Conservation (phyloP, 768 basidiomycete genomes). For the Mycena floridula region DNA sequence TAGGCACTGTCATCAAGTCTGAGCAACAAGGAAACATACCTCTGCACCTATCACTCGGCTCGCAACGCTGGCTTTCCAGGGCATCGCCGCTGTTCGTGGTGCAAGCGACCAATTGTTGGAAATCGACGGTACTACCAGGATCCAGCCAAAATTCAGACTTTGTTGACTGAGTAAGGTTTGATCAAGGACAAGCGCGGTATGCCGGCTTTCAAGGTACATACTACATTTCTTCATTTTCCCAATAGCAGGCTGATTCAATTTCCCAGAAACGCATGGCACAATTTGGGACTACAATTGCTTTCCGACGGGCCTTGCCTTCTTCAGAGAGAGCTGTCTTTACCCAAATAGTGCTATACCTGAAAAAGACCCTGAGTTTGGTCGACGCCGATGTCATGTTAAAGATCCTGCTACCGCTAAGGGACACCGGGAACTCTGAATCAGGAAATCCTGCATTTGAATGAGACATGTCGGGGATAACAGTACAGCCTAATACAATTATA, state of each 20-base stretch:
- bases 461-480: too few species aligned
- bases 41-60: conserved; percentile 84
- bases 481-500: too few species aligned
- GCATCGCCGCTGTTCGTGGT: conserved; percentile 66
- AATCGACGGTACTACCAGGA: conserved; percentile 69
- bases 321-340: conserved; percentile 69
- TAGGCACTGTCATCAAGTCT: conserved; percentile 86
- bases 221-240: neutral
- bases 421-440: conserved; percentile 81
- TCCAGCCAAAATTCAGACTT: conserved; percentile 82
- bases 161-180: conserved; percentile 64
- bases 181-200: conserved; percentile 95
- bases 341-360: conserved; percentile 75
- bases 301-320: conserved; percentile 80
- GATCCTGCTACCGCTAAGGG: conserved; percentile 50
- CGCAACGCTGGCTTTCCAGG: conserved; percentile 99
- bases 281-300: conserved; percentile 68
- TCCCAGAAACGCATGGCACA: conserved; percentile 75
- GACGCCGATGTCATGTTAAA: conserved; percentile 68
- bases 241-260: conserved; percentile 2
- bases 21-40: conserved; percentile 85
- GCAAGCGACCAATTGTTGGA: conserved; percentile 69
- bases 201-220: conserved; percentile 86
- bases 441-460: conserved; percentile 85
- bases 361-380: conserved; percentile 62